Percentiles rank a stretch among this genome's conserved stretches.
Evolutionary conservation across 2,329 filamentous ascomycete genomes (phyloP).

Genomic region (Nothopassalora personata): DNA sequence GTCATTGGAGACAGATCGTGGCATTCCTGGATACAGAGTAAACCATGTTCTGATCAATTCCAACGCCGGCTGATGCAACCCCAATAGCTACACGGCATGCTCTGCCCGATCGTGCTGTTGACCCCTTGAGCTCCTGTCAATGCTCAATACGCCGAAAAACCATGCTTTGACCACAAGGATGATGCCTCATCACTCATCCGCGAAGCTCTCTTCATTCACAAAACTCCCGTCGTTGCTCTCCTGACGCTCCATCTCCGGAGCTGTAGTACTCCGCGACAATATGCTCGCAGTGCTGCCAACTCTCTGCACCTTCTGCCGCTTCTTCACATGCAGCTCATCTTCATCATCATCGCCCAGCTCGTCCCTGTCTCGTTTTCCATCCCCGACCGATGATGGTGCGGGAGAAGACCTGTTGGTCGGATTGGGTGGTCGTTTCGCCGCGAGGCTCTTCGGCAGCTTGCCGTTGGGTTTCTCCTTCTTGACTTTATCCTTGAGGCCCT

Average conservation of each 20-base stretch:
- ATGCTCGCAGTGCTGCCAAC: conserved; percentile 34
- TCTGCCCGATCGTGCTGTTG: not conserved
- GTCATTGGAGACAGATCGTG: too few species aligned
- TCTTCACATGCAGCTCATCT: conserved; percentile 32
- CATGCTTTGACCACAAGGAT: not conserved
- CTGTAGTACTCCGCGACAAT: conserved; percentile 21
- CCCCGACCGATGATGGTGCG: conserved; percentile 19
- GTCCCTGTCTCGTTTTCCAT: conserved; percentile 33
- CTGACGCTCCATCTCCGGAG: conserved; percentile 27
- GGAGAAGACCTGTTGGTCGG: conserved; percentile 16
- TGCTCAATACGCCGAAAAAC: not conserved
- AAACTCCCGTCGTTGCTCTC: conserved; percentile 36
- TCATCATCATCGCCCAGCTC: conserved; percentile 32
- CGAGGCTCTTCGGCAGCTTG: conserved; percentile 28
- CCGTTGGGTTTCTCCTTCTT: conserved; percentile 39
- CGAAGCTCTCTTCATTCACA: conserved; percentile 30
- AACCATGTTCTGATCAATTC: too few species aligned
- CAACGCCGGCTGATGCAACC: not conserved
- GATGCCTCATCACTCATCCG: conserved; percentile 20
- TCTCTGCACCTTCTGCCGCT: conserved; percentile 34
- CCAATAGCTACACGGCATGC: not conserved
- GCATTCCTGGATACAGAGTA: too few species aligned
- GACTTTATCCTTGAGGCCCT: conserved; percentile 40
- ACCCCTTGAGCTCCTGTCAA: not conserved
- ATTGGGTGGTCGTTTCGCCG: conserved; percentile 23